These are phyloP conservation scores for Atkinsonella texensis DNA, from an alignment of 2,329 filamentous ascomycete species.

Conservation along the genomic window DNA sequence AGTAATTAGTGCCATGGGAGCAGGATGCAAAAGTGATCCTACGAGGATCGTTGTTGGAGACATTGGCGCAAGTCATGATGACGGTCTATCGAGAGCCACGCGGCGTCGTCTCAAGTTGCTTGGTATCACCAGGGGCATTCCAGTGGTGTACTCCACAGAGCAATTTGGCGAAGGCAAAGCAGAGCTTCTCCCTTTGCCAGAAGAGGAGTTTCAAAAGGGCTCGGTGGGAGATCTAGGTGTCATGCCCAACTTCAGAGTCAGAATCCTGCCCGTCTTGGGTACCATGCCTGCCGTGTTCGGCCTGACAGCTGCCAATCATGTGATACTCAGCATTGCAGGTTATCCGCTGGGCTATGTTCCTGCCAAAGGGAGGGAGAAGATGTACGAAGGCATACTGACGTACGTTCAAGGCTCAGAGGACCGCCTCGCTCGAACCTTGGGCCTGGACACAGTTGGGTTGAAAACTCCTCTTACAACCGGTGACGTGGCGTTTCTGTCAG, in stretches of 20 bases:
- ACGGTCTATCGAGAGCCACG: constrained; percentile 76
- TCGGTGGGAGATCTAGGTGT: constrained; percentile 77
- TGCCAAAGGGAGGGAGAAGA: constrained; percentile 74
- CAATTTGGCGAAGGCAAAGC: constrained; percentile 86
- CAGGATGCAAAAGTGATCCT: constrained; percentile 79
- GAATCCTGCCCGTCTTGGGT: constrained; percentile 89
- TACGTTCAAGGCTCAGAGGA: constrained; percentile 70
- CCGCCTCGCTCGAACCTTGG: constrained; percentile 44
- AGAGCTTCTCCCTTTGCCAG: constrained; percentile 70
- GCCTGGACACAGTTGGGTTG: constrained; percentile 45
- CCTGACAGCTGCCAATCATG: constrained; percentile 80
- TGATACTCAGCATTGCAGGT: constrained; percentile 68
- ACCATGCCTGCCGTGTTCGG: constrained; percentile 98
- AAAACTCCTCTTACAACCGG: constrained; percentile 66
- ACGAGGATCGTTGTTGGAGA: constrained; percentile 85
- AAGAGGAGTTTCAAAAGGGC: constrained; percentile 81
- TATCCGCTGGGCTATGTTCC: constrained; percentile 81
- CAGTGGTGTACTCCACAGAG: constrained; percentile 86
- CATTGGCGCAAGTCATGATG: constrained; percentile 77
- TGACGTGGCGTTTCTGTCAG: constrained; percentile 78
- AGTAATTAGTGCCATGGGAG: constrained; percentile 92
- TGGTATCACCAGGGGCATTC: constrained; percentile 75
- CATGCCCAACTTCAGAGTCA: constrained; percentile 80
- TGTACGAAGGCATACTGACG: constrained; percentile 76
- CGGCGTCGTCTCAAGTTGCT: constrained; percentile 63